Conservation (phyloP, 495 filamentous ascomycete genomes). For the Aspergillus nidulans region DNA sequence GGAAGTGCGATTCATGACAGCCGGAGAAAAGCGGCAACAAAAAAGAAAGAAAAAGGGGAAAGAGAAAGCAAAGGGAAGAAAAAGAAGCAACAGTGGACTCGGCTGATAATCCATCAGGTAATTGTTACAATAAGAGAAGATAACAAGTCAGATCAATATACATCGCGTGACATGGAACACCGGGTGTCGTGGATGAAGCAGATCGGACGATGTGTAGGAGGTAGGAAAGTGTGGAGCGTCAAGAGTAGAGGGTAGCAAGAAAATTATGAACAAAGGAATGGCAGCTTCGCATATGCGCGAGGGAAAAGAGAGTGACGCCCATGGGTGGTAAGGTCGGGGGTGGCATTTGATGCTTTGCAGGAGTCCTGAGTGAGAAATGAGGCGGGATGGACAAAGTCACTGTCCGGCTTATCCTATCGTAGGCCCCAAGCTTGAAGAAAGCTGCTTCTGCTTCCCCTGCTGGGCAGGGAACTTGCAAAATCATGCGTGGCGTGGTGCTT, state of each 20-base stretch:
- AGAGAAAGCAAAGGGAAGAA: neutral
- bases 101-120: neutral
- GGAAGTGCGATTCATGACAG: constrained; percentile 5
- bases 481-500: neutral
- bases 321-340: neutral
- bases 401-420: neutral
- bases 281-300: constrained; percentile 2
- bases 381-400: neutral
- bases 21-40: neutral
- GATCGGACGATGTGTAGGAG: neutral
- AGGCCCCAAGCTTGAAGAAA: neutral
- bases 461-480: neutral
- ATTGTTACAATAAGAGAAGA: constrained; percentile 12
- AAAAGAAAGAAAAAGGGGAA: neutral
- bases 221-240: neutral
- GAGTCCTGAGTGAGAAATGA: neutral
- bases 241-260: neutral
- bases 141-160: constrained; percentile 11
- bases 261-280: constrained; percentile 11
- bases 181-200: constrained; percentile 8
- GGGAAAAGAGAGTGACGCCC: neutral
- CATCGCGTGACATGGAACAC: neutral
- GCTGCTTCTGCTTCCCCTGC: neutral
- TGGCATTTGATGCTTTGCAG: neutral
- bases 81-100: neutral